A percentile compares a stretch with the other conserved stretches of the same genome.
These are phyloP conservation scores for Phoma sp. DNA, from an alignment of 2,329 filamentous ascomycete species.

Conservation along the genomic window DNA sequence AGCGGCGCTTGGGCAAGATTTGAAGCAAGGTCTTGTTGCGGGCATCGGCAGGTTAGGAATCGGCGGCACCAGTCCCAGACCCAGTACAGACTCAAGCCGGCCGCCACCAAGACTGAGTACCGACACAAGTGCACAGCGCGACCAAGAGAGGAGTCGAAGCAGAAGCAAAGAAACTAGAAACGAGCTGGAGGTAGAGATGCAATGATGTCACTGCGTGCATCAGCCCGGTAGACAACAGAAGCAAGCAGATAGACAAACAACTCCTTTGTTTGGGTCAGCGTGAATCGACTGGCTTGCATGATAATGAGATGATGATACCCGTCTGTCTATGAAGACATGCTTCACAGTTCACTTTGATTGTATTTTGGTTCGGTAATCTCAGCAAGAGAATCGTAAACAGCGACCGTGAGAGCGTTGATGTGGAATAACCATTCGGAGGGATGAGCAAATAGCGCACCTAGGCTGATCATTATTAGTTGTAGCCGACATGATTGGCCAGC, in stretches of 20 bases:
- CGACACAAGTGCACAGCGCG: conserved; percentile 18
- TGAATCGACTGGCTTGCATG: not conserved
- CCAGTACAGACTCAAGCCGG: conserved; percentile 8
- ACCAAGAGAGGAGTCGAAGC: conserved; percentile 28
- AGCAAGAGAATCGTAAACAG: too few species aligned
- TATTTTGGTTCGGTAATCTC: too few species aligned
- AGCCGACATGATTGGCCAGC: too few species aligned
- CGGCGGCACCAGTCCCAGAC: conserved; percentile 26
- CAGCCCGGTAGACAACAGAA: too few species aligned
- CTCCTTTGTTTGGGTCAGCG: too few species aligned
- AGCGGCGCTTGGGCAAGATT: conserved; percentile 37
- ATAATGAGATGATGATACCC: not conserved
- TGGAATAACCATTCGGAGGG: too few species aligned
- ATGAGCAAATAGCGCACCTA: too few species aligned
- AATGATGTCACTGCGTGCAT: conserved; percentile 23
- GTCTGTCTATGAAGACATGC: too few species aligned
- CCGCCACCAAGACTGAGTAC: conserved; percentile 14
- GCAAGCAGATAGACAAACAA: too few species aligned
- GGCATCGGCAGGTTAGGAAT: conserved; percentile 43
- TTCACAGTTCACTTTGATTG: too few species aligned
- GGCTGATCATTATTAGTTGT: too few species aligned
- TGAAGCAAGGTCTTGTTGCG: conserved; percentile 41
- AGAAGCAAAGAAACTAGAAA: conserved; percentile 28
- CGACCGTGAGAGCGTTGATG: too few species aligned
- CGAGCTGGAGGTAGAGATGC: conserved; percentile 48